Conservation (phyloP, 176 grass and related monocot genomes). For the Cenchrus fungigraminus region DNA sequence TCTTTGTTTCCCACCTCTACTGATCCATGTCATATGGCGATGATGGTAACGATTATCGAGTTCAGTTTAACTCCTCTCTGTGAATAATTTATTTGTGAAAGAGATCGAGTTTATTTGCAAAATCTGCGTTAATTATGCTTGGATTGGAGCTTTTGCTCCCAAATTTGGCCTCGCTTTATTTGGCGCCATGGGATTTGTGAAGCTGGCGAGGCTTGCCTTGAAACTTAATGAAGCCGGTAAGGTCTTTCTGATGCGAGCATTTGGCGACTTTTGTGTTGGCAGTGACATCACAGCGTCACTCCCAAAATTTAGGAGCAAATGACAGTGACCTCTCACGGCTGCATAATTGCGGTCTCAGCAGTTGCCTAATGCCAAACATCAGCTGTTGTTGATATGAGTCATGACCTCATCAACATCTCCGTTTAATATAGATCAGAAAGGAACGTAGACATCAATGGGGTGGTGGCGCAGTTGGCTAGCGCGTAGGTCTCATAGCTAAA, state of each 20-base stretch:
- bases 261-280: neutral
- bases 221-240: neutral
- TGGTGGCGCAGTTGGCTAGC: constrained; percentile 88
- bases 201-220: neutral
- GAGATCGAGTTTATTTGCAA: neutral
- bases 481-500: constrained; percentile 67
- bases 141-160: neutral
- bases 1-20: neutral
- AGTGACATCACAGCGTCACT: neutral
- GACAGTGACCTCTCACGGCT: neutral
- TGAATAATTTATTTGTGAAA: neutral
- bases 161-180: neutral
- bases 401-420: no score
- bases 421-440: no score
- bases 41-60: no score
- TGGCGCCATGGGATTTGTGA: neutral
- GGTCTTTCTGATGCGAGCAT: neutral
- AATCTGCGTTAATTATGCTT: neutral
- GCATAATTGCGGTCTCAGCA: neutral
- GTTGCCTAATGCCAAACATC: no score
- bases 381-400: no score
- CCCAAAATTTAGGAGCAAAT: neutral
- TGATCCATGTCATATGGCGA: neutral
- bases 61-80: no score
- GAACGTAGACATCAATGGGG: neutral